Evolutionary conservation across 768 basidiomycete genomes (phyloP), one percentile per base, ranked within the genome.

Genomic region (Pluteus cervinus): DNA sequence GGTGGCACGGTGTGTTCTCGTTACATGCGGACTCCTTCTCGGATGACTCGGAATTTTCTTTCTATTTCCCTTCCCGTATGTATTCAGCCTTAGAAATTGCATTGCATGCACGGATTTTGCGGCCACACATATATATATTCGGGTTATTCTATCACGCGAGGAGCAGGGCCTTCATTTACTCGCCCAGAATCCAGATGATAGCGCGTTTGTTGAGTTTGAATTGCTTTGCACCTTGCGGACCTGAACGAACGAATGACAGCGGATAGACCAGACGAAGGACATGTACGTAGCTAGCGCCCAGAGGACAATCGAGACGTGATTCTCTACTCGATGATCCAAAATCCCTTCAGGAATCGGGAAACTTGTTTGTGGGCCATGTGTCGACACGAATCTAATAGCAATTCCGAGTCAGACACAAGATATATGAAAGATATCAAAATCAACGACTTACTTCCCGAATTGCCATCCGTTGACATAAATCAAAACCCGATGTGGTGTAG

Each of bases 401-500:
- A 18, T 6, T 3, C 21, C 12, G 37, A n/a, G 18, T 39, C 21
- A 35, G 24, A 36, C 7, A 3, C 26, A n/a, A 9, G 9, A 9
- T 28, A 9, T 14, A 16, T 29, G 7, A 37, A 23, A 21, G 7
- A 28, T 20, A 11, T 25, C n/a, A 23, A 30, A 26, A 43, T 58
- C 54, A 7, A 50, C 53, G 4, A 63, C 56, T 14, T 56, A 60
- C 62, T 79, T 77, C 29, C 81, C 82, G 54, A 80, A 79, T 57
- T 77, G 74, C 82, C 82, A 84, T 3, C 81, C 81, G 41, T 84
- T 83, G 37, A 84, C 76, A 36, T 73, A 83, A 21, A 84, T 54
- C 17, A 76, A 55, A 2, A 78, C 76, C n/a, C 81, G 73, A 45
- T 81, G 81, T 16, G 78, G 68, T 36, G 68, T 63, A 3, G 41